These are phyloP conservation scores for Apostasia shenzhenica DNA, from an alignment of 106 monocot genomes.

Conservation along the genomic window DNA sequence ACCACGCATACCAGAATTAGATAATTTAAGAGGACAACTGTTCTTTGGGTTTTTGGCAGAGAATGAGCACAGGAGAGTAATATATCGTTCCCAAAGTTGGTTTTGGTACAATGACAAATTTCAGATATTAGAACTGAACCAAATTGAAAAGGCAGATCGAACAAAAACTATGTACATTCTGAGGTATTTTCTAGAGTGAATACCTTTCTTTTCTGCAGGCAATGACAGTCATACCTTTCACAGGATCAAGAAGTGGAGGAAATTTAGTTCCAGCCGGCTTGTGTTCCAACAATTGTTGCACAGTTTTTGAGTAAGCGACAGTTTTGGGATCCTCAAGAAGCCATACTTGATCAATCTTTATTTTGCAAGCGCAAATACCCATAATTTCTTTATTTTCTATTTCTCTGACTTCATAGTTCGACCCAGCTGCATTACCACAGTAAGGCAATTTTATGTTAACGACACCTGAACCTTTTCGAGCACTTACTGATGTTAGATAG, in stretches of 20 bases:
- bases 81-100: too few relatives aligned
- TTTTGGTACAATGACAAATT: too few relatives aligned
- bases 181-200: too few relatives aligned
- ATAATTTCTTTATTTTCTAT: slow-evolving; percentile 69
- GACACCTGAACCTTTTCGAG: slow-evolving; percentile 64
- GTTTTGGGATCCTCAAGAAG: slow-evolving; percentile 81
- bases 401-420: slow-evolving; percentile 62
- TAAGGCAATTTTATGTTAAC: slow-evolving; percentile 81
- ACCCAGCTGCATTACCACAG: slow-evolving; percentile 61
- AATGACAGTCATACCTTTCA: slow-evolving; percentile 53
- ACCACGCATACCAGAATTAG: too few relatives aligned
- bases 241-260: slow-evolving; percentile 75
- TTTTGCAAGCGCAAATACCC: slow-evolving; percentile 68
- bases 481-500: slow-evolving; percentile 44
- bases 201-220: neutral
- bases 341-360: slow-evolving; percentile 82
- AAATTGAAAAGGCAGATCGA: too few relatives aligned
- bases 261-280: slow-evolving; percentile 45
- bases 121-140: too few relatives aligned
- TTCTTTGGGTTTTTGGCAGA: too few relatives aligned
- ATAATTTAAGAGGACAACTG: too few relatives aligned
- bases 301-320: slow-evolving; percentile 72
- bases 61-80: too few relatives aligned
- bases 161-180: too few relatives aligned
- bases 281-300: slow-evolving; percentile 60